Conservation (phyloP, 495 filamentous ascomycete genomes). For the Symbiotaphrina buchneri region DNA sequence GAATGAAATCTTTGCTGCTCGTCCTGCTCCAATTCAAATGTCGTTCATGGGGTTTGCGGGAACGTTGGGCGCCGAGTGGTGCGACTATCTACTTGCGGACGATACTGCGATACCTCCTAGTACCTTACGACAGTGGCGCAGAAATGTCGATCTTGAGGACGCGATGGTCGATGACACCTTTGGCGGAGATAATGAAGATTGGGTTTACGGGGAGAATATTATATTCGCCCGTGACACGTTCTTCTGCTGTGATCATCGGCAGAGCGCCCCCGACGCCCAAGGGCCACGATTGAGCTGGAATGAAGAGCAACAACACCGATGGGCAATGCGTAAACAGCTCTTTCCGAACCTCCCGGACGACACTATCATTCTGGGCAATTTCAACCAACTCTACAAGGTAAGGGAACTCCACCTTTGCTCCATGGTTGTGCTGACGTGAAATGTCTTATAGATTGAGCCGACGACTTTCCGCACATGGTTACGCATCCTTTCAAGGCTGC, state of each 20-base stretch:
- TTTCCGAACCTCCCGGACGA: conserved; percentile 74
- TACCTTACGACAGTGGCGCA: conserved; percentile 57
- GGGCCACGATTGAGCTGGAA: conserved; percentile 53
- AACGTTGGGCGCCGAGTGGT: conserved; percentile 94
- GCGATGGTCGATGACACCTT: conserved; percentile 45
- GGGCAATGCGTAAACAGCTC: conserved; percentile 87
- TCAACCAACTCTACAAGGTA: conserved; percentile 99
- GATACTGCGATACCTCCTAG: conserved; percentile 62
- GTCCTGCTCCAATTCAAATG: conserved; percentile 94
- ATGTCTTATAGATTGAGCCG: conserved; percentile 58
- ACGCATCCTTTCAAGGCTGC: conserved; percentile 67
- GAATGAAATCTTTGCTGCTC: conserved; percentile 92
- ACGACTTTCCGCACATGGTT: conserved; percentile 95
- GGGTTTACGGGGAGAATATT: conserved; percentile 96
- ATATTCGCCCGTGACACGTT: conserved; percentile 91
- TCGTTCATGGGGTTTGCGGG: conserved; percentile 99
- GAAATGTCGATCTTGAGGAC: conserved; percentile 52
- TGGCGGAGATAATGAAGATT: conserved; percentile 37
- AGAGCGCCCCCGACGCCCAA: conserved; percentile 61
- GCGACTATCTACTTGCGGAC: conserved; percentile 90
- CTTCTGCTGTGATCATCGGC: conserved; percentile 94
- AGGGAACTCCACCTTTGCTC: too few relatives aligned
- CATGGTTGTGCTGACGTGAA: conserved; percentile 6
- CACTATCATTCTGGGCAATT: conserved; percentile 85
- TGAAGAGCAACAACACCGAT: conserved; percentile 61